These are phyloP conservation scores for Triticum aestivum DNA, from an alignment of 176 grass and related monocot species.

Conservation along the genomic window DNA sequence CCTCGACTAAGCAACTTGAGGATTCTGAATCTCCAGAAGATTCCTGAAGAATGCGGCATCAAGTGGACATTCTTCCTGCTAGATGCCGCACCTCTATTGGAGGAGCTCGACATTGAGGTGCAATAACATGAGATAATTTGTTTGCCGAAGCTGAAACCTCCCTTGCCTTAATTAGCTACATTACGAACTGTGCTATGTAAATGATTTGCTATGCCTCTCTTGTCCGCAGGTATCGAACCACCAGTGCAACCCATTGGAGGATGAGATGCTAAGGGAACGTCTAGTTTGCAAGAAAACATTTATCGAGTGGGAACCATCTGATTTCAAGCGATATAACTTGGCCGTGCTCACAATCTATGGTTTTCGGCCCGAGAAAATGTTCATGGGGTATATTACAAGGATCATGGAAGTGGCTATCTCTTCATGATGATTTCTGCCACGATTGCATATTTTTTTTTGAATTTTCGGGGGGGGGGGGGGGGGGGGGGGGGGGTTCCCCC, in stretches of 20 bases:
- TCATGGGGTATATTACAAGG: background rate
- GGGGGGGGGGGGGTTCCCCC: too few relatives aligned
- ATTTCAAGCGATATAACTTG: slow-evolving; percentile 20
- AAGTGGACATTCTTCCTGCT: slow-evolving; percentile 7
- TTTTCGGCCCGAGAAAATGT: background rate
- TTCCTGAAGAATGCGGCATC: background rate
- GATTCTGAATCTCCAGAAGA: background rate
- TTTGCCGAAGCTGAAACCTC: too few relatives aligned
- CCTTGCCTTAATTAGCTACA: too few relatives aligned
- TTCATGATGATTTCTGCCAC: background rate
- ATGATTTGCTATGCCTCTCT: background rate
- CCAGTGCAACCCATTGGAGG: background rate
- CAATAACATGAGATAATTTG: too few relatives aligned
- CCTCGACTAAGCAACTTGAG: background rate
- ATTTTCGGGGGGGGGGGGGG: too few relatives aligned
- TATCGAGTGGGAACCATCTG: background rate
- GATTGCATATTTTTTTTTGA: background rate
- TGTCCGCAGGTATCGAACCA: background rate
- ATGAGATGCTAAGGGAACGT: background rate
- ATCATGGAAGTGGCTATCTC: background rate
- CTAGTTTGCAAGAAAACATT: background rate
- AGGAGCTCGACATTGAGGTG: background rate
- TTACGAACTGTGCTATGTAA: background rate
- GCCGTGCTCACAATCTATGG: background rate
- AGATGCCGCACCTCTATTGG: background rate